phyloP scores from a whole-genome alignment of 2,329 filamentous ascomycete genomes.

The Trichoderma polysporum region DNA sequence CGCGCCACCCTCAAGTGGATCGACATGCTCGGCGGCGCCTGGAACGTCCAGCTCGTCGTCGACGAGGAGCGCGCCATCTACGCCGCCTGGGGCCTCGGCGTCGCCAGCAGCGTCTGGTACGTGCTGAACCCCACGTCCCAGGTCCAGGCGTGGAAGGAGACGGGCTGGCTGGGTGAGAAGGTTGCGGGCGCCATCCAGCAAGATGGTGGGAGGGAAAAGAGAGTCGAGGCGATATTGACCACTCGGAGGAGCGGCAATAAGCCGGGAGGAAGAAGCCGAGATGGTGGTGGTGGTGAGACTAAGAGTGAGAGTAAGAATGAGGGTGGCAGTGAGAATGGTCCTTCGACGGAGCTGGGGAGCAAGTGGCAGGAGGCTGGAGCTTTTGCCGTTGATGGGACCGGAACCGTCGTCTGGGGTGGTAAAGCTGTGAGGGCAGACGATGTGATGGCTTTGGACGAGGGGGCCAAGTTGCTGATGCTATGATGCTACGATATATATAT shows the following conservation, averaged over 20 bases:
- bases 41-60: slow-evolving; percentile 55
- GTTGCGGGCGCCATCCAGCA: slow-evolving; percentile 48
- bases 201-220: slow-evolving; percentile 36
- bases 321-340: slow-evolving; percentile 37
- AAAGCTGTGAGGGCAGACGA: slow-evolving; percentile 51
- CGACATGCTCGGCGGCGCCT: slow-evolving; percentile 56
- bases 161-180: slow-evolving; percentile 53
- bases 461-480: slow-evolving; percentile 37
- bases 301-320: too few relatives aligned
- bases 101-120: slow-evolving; percentile 48
- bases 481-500: slow-evolving; percentile 7
- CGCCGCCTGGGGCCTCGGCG: slow-evolving; percentile 58
- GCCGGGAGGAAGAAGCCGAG: too few relatives aligned
- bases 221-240: slow-evolving; percentile 29
- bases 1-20: slow-evolving; percentile 58
- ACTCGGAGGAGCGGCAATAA: too few relatives aligned
- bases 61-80: slow-evolving; percentile 58
- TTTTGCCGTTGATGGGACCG: slow-evolving; percentile 51
- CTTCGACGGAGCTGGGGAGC: slow-evolving; percentile 50
- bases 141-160: slow-evolving; percentile 53
- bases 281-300: too few relatives aligned
- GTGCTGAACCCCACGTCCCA: slow-evolving; percentile 55
- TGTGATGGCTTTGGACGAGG: slow-evolving; percentile 54
- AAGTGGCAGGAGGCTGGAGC: slow-evolving; percentile 57
- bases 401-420: slow-evolving; percentile 50